Evolutionary conservation across 1,284 basidiomycete species (phyloP).

Genomic region (Polyporus tsugae): DNA sequence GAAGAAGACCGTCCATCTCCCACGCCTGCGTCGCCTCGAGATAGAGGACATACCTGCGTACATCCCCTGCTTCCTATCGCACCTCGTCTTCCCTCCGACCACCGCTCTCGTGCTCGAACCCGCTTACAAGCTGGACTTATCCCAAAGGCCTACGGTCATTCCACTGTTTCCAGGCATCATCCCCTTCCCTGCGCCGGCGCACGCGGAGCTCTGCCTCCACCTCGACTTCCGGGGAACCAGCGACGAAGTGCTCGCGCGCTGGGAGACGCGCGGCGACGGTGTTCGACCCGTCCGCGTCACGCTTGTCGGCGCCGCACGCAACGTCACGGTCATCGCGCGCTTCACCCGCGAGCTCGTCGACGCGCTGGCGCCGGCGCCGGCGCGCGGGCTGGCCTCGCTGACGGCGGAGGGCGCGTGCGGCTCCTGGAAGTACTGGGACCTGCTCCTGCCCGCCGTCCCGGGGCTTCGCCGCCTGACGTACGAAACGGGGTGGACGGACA

Average conservation of each 20-base stretch:
- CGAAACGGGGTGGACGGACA: neutral
- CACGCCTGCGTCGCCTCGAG: neutral
- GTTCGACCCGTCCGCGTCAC: neutral
- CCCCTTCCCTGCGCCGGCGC: neutral
- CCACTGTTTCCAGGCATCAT: neutral
- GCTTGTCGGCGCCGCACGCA: neutral
- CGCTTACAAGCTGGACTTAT: neutral
- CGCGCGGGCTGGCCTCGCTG: neutral
- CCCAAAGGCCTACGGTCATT: neutral
- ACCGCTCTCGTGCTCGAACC: neutral
- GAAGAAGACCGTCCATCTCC: neutral
- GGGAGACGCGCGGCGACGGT: neutral
- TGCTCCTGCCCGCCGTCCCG: neutral
- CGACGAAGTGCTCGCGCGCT: neutral
- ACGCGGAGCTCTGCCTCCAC: neutral
- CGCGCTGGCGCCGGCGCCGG: neutral
- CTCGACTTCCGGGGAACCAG: neutral
- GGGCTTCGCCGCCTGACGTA: neutral
- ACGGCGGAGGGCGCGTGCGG: neutral
- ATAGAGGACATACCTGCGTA: neutral
- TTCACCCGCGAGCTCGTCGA: neutral
- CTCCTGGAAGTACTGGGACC: neutral
- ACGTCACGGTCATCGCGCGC: neutral
- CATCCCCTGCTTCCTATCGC: neutral
- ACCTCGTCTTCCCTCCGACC: neutral